These are phyloP conservation scores for Quercus cerris DNA, from an alignment of 306 rosid species.

Conservation along the genomic window DNA sequence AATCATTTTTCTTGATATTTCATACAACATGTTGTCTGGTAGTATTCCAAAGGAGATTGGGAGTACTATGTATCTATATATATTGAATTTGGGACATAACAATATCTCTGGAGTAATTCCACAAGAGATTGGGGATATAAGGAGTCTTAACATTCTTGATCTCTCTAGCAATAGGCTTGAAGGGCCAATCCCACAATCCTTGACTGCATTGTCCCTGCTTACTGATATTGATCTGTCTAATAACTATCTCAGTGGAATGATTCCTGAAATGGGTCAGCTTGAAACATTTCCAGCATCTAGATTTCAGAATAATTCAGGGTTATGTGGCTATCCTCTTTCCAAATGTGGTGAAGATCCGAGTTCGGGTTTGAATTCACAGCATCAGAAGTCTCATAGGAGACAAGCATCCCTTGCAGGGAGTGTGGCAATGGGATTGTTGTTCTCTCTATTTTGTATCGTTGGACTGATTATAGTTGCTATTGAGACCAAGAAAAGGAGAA, in stretches of 20 bases:
- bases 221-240: constrained; percentile 77
- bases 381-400: constrained; percentile 53
- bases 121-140: constrained; percentile 61
- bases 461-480: constrained; percentile 68
- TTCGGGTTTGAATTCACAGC: constrained; percentile 19
- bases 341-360: constrained; percentile 32
- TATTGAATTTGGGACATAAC: constrained; percentile 82
- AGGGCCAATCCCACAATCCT: constrained; percentile 62
- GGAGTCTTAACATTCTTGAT: constrained; percentile 75
- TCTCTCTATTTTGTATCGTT: constrained; percentile 75
- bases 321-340: constrained; percentile 84
- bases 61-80: constrained; percentile 47
- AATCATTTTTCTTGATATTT: constrained; percentile 83
- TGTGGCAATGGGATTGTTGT: constrained; percentile 86
- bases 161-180: constrained; percentile 68
- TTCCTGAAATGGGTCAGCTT: constrained; percentile 73
- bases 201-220: constrained; percentile 59
- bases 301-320: constrained; percentile 73
- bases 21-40: constrained; percentile 75
- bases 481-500: constrained; percentile 77
- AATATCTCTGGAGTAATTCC: constrained; percentile 74
- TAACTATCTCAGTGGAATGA: constrained; percentile 52
- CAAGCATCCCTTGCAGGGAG: constrained; percentile 80
- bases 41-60: constrained; percentile 79
- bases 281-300: constrained; percentile 60